Conservation (phyloP, 2,329 filamentous ascomycete species). For the Aspergillus alliaceus region DNA sequence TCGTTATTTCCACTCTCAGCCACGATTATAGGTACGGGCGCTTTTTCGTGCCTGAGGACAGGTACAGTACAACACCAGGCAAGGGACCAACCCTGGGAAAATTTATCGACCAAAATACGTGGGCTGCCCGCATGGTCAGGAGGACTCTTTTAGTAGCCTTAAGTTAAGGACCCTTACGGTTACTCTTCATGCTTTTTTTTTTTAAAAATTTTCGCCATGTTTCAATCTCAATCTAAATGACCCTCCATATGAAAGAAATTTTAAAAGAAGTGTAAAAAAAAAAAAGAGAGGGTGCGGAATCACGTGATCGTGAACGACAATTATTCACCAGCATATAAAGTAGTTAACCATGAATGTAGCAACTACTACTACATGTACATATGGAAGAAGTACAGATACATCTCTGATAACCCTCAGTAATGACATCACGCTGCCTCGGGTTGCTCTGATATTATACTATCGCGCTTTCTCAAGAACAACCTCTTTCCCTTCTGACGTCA, state of each 20-base stretch:
- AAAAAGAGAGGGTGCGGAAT: not conserved
- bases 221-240: not conserved
- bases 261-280: not conserved
- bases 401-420: not conserved
- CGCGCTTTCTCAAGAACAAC: not conserved
- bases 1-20: not conserved
- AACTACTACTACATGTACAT: not conserved
- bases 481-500: not conserved
- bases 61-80: not conserved
- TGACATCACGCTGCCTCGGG: not conserved
- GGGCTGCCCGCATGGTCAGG: not conserved
- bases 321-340: not conserved
- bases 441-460: too few species aligned
- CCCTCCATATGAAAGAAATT: not conserved
- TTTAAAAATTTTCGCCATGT: not conserved
- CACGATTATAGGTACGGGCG: not conserved
- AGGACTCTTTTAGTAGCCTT: not conserved
- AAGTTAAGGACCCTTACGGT: not conserved
- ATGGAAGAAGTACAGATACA: not conserved
- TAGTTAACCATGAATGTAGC: not conserved
- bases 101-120: not conserved
- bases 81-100: not conserved
- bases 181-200: not conserved
- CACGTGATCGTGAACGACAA: not conserved
- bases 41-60: not conserved